Evolutionary conservation across 495 filamentous ascomycete species (phyloP).

Genomic region (Xylaria bambusicola): DNA sequence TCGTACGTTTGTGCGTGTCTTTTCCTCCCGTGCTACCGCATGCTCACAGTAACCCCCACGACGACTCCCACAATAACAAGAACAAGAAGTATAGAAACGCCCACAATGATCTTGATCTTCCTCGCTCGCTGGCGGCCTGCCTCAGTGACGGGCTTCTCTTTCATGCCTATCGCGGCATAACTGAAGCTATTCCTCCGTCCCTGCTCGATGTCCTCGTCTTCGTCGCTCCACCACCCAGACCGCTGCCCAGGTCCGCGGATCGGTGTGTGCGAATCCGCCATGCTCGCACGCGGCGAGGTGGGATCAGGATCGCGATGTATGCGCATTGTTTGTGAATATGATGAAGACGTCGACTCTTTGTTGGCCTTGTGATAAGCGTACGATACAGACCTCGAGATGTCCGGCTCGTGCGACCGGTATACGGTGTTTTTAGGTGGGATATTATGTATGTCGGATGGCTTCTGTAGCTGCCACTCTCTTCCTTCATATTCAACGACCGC

Average conservation of each 20-base stretch:
- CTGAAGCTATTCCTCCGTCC: background rate
- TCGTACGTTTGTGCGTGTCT: no score
- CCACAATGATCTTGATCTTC: conserved; percentile 11
- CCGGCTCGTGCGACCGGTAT: conserved; percentile 5
- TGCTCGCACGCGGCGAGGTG: background rate
- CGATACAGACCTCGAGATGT: background rate
- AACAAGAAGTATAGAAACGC: background rate
- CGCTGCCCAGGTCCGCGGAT: conserved; percentile 11
- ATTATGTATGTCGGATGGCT: conserved; percentile 9
- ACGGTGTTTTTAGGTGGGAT: conserved; percentile 6
- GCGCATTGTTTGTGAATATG: background rate
- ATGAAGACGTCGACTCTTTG: conserved; percentile 7
- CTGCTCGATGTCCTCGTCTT: conserved; percentile 9
- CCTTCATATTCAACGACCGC: conserved; percentile 1
- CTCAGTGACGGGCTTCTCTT: background rate
- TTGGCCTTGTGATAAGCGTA: conserved; percentile 5
- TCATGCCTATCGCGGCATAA: background rate
- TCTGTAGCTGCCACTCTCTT: conserved; percentile 9
- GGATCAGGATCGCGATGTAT: background rate
- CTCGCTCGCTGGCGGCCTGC: background rate
- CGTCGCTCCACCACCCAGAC: conserved; percentile 18
- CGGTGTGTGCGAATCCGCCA: conserved; percentile 17
- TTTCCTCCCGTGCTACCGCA: background rate
- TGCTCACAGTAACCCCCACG: background rate
- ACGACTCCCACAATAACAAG: conserved; percentile 6